These are phyloP conservation scores for Artemisia tridentata DNA, from an alignment of 129 eudicot species.

Conservation along the genomic window DNA sequence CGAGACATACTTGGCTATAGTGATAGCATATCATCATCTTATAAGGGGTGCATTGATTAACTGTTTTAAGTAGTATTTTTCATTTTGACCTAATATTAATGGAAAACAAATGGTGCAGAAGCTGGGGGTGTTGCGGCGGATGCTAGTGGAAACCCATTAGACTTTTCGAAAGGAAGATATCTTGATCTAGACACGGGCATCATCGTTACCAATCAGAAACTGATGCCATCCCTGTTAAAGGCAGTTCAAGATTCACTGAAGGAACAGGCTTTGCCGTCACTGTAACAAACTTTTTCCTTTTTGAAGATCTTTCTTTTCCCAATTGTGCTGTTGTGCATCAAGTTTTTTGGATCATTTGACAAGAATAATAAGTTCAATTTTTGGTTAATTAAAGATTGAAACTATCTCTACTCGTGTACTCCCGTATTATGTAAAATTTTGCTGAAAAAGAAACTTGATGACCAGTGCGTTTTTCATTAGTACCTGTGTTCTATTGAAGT, in stretches of 20 bases:
- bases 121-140: slow-evolving; percentile 92
- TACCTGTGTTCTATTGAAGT: too few relatives aligned
- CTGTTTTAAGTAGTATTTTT: too few relatives aligned
- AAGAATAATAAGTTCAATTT: not conserved
- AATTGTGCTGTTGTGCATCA: slow-evolving; percentile 8
- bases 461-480: too few relatives aligned
- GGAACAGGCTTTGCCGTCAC: slow-evolving; percentile 53
- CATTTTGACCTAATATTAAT: too few relatives aligned
- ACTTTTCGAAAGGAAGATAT: slow-evolving; percentile 89
- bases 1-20: too few relatives aligned
- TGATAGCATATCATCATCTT: not conserved
- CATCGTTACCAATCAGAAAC: slow-evolving; percentile 58
- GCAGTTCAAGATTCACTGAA: slow-evolving; percentile 78
- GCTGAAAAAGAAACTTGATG: too few relatives aligned
- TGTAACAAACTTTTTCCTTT: slow-evolving; percentile 11
- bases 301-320: slow-evolving; percentile 6
- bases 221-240: slow-evolving; percentile 81
- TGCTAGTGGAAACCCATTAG: slow-evolving; percentile 87
- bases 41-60: too few relatives aligned
- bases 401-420: too few relatives aligned
- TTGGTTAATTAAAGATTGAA: not conserved
- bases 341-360: not conserved
- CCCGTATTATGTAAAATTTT: too few relatives aligned
- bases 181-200: slow-evolving; percentile 90
- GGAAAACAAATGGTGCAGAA: too few relatives aligned